These are phyloP conservation scores for Phylloporus sp. DNA, from an alignment of 768 basidiomycete genomes.

Conservation along the genomic window DNA sequence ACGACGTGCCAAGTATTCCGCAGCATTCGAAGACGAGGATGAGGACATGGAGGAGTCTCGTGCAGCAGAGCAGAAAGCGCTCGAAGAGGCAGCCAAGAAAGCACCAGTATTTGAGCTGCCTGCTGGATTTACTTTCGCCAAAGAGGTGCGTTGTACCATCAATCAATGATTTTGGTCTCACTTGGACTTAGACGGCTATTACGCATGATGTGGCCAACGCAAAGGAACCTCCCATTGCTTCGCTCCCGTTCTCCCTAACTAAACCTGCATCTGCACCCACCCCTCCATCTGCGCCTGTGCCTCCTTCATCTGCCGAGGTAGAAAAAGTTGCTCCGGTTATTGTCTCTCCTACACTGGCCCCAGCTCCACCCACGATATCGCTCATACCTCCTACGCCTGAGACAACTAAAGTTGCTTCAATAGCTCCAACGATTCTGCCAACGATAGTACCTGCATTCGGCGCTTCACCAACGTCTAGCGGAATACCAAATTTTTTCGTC, in stretches of 20 bases:
- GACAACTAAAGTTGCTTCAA: slow-evolving; percentile 14
- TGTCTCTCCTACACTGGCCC: slow-evolving; percentile 9
- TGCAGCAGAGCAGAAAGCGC: slow-evolving; percentile 40
- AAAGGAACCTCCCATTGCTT: slow-evolving; percentile 63
- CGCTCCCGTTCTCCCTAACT: slow-evolving; percentile 64
- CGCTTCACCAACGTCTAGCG: slow-evolving; percentile 10
- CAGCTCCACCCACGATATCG: slow-evolving; percentile 21
- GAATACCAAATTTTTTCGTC: slow-evolving; percentile 65
- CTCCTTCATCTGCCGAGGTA: slow-evolving; percentile 12
- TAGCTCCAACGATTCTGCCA: neutral
- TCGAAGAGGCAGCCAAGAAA: slow-evolving; percentile 55
- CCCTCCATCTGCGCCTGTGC: neutral
- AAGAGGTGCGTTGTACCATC: slow-evolving; percentile 42
- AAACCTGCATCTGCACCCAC: slow-evolving; percentile 25
- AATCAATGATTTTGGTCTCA: neutral
- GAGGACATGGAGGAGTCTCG: slow-evolving; percentile 41
- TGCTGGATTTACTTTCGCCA: slow-evolving; percentile 63
- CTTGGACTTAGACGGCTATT: slow-evolving; percentile 31
- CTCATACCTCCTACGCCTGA: slow-evolving; percentile 27
- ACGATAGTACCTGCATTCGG: slow-evolving; percentile 7
- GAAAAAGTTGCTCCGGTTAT: slow-evolving; percentile 13
- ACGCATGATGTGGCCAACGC: slow-evolving; percentile 40
- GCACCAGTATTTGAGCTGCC: slow-evolving; percentile 58
- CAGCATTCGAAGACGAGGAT: slow-evolving; percentile 51
- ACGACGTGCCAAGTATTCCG: slow-evolving; percentile 59